Base-by-base conservation (phyloP, 148 eudicot species). In the Camellia granthamiana region DNA sequence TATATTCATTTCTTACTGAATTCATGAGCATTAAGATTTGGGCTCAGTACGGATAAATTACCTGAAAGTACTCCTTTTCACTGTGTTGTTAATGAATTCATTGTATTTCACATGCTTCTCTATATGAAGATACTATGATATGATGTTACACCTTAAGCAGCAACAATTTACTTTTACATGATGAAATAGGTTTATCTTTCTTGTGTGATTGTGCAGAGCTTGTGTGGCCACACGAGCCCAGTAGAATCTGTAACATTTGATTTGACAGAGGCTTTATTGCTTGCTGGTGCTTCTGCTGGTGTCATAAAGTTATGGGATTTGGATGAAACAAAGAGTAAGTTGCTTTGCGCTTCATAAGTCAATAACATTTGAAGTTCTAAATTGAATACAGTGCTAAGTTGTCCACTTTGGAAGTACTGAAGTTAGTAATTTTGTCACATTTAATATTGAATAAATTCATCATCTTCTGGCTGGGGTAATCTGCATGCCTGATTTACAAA, bases 251-350 rank as follows among this genome's bases (percentile, higher is more conserved):
- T 91, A 74, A 84, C 92, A 70, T 92, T 97, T 80, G 90, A 97
- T 86, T 86, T 97, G 0, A 42, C 90, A 18, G 98, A 97, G 84
- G 88, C 66, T 76, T 85, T 92, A 81, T 95, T 94, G 77, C 89
- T 88, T 80, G 98, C 91, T 80, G 99, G 99, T 80, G 97, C 98
- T 80, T 91, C 98, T 72, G 84, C 97, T 64, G 99, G 99, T 83
- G 88, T 90, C 52, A 86, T 94, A 76, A 92, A 92, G 88, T 78
- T 97, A 76, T 97, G 99, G 99, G 97, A 97, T 83, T 80, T 97
- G 55, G 91, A 97, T 84, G 95, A 91, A 87, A 88, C 94, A 76
- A 97, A 93, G 81, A 87, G 98, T 93, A 84, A 88, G 98, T 90
- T 72, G 75, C 47, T 78, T 60, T 72, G 18, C 47, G 85, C 74